Conservation (phyloP, 441 rosid genomes). For the Erodium trifolium region DNA sequence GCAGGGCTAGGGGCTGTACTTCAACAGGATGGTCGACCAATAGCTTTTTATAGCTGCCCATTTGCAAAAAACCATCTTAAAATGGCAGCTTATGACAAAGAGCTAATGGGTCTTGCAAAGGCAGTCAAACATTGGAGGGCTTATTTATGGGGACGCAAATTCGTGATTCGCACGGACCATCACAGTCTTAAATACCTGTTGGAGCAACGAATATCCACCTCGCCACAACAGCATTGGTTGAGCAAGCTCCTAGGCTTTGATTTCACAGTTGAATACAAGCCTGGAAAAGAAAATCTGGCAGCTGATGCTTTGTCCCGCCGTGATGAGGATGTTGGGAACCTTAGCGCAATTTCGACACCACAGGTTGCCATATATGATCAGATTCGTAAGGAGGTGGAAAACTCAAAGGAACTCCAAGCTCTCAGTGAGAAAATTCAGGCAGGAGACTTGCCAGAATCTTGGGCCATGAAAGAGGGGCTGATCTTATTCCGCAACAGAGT, state of each 20-base stretch:
- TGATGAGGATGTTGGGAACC: no score
- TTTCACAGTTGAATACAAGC: neutral
- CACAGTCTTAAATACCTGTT: neutral
- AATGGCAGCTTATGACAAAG: neutral
- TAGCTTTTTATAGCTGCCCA: neutral
- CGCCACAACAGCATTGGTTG: neutral
- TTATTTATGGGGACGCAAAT: neutral
- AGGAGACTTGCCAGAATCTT: no score
- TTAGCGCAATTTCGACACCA: no score
- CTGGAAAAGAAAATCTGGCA: neutral
- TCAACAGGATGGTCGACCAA: neutral
- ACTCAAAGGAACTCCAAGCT: no score
- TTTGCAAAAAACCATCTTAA: neutral
- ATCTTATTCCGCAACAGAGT: no score
- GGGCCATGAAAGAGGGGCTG: no score
- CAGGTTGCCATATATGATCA: no score
- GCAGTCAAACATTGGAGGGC: neutral
- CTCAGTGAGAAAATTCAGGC: no score
- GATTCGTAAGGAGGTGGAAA: no score
- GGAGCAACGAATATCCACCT: neutral
- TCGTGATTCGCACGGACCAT: neutral
- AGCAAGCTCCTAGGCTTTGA: neutral
- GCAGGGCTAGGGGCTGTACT: constrained; percentile 3
- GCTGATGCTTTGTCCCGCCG: neutral
- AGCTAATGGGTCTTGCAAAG: neutral